phyloP scores from a whole-genome alignment of 495 filamentous ascomycete species.

The Penicillium simplicissimum region DNA sequence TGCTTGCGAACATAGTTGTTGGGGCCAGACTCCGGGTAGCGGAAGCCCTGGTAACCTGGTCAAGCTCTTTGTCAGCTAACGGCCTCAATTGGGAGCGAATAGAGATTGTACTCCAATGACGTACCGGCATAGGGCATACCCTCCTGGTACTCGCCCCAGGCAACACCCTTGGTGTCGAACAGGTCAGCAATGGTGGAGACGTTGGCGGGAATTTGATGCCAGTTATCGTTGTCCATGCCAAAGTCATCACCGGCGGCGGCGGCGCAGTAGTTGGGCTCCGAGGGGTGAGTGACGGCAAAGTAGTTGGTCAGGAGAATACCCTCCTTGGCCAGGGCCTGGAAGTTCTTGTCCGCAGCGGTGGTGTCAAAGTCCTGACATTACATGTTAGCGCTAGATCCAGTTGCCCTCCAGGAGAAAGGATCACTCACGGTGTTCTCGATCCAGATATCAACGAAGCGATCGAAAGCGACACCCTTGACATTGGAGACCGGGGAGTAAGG shows the following conservation, averaged over 20 bases:
- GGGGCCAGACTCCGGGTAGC: conserved; percentile 46
- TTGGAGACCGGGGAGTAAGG: conserved; percentile 56
- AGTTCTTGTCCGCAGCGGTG: conserved; percentile 50
- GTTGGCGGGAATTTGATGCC: conserved; percentile 56
- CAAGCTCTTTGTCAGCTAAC: background rate
- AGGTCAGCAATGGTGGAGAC: conserved; percentile 69
- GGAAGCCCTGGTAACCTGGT: conserved; percentile 56
- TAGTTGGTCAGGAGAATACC: conserved; percentile 68
- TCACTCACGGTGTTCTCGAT: conserved; percentile 67
- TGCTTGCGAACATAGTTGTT: conserved; percentile 81
- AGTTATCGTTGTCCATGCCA: conserved; percentile 68
- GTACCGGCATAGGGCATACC: conserved; percentile 61
- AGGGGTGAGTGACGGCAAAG: conserved; percentile 64
- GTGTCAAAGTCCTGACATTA: conserved; percentile 54
- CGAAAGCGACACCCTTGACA: conserved; percentile 64
- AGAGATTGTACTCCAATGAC: background rate
- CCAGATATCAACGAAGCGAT: conserved; percentile 69
- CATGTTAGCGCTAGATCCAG: background rate
- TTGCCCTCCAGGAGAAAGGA: background rate
- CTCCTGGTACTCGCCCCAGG: conserved; percentile 72
- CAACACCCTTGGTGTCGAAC: conserved; percentile 65
- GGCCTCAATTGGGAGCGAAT: too few species aligned
- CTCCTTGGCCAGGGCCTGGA: conserved; percentile 57
- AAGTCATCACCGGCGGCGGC: conserved; percentile 64
- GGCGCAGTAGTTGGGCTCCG: conserved; percentile 71